These are phyloP conservation scores for Verbena officinalis DNA, from an alignment of 257 asterid species.

Conservation along the genomic window DNA sequence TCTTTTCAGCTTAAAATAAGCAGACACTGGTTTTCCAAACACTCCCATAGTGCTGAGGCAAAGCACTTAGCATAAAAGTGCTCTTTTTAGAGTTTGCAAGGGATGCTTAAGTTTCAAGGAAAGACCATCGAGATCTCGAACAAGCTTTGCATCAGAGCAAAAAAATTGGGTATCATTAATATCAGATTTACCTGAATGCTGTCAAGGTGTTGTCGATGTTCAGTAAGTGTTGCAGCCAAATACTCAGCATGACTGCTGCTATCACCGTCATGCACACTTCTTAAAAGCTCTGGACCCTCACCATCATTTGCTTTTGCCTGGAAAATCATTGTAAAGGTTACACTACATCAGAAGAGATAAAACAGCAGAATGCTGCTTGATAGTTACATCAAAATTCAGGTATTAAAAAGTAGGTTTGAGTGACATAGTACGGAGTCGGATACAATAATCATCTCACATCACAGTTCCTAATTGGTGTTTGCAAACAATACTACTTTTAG, in stretches of 20 bases:
- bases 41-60: too few species aligned
- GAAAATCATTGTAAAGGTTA: slow-evolving; percentile 20
- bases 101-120: slow-evolving; percentile 25
- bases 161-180: slow-evolving; percentile 18
- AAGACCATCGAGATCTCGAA: slow-evolving; percentile 15
- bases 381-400: background rate
- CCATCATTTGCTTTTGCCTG: slow-evolving; percentile 97
- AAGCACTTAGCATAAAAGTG: too few species aligned
- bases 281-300: slow-evolving; percentile 93
- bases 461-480: slow-evolving; percentile 10
- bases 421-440: background rate
- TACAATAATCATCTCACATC: background rate
- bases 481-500: background rate
- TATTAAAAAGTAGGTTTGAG: slow-evolving; percentile 5
- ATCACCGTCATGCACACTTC: slow-evolving; percentile 68
- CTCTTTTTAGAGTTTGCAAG: too few species aligned
- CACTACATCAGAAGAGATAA: slow-evolving; percentile 21
- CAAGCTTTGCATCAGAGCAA: slow-evolving; percentile 19
- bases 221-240: slow-evolving; percentile 83
- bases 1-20: too few species aligned
- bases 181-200: slow-evolving; percentile 82
- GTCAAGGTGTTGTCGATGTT: slow-evolving; percentile 90
- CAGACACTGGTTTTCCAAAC: too few species aligned
- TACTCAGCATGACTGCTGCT: slow-evolving; percentile 89
- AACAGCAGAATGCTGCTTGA: slow-evolving; percentile 20